Conservation (phyloP, 2,329 filamentous ascomycete genomes). For the Diaporthe aspalathi region DNA sequence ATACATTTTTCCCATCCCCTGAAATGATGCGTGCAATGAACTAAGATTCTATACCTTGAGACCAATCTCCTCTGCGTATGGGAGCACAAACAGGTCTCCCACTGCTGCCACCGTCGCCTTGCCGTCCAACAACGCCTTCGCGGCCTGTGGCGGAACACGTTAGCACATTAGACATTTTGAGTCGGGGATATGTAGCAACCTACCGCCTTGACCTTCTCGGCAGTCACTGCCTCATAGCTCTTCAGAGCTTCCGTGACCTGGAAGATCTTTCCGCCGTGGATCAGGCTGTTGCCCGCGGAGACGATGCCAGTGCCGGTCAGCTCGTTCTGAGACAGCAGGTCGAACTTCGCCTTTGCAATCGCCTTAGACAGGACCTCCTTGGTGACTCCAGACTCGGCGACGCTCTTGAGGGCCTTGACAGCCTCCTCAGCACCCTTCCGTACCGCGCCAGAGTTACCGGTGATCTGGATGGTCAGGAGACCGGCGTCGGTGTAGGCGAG, state of each 20-base stretch:
- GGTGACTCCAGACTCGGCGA: slow-evolving; percentile 79
- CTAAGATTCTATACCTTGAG: slow-evolving; percentile 81
- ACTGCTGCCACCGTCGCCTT: slow-evolving; percentile 92
- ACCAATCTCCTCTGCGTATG: slow-evolving; percentile 93
- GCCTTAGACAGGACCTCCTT: slow-evolving; percentile 94
- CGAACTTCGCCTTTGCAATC: slow-evolving; percentile 92
- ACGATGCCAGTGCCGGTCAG: slow-evolving; percentile 81
- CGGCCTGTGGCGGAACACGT: slow-evolving; percentile 69
- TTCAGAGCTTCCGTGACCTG: slow-evolving; percentile 85
- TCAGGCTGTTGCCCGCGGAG: slow-evolving; percentile 84
- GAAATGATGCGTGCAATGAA: slow-evolving; percentile 36
- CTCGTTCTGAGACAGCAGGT: slow-evolving; percentile 85
- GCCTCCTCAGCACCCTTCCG: slow-evolving; percentile 79
- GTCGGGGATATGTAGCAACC: slow-evolving; percentile 48
- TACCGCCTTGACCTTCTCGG: slow-evolving; percentile 88
- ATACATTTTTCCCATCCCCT: slow-evolving; percentile 51
- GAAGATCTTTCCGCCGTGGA: slow-evolving; percentile 84
- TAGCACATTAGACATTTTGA: slow-evolving; percentile 40
- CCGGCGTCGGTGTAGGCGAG: slow-evolving; percentile 93
- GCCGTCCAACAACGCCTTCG: slow-evolving; percentile 86
- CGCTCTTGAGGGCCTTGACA: slow-evolving; percentile 83
- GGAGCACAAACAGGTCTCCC: slow-evolving; percentile 90
- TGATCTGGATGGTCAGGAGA: slow-evolving; percentile 85
- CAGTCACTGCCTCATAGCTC: slow-evolving; percentile 82
- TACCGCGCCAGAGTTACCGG: slow-evolving; percentile 79